phyloP scores from a whole-genome alignment of 192 early-diverging fungal species.

The Thamnidium elegans region DNA sequence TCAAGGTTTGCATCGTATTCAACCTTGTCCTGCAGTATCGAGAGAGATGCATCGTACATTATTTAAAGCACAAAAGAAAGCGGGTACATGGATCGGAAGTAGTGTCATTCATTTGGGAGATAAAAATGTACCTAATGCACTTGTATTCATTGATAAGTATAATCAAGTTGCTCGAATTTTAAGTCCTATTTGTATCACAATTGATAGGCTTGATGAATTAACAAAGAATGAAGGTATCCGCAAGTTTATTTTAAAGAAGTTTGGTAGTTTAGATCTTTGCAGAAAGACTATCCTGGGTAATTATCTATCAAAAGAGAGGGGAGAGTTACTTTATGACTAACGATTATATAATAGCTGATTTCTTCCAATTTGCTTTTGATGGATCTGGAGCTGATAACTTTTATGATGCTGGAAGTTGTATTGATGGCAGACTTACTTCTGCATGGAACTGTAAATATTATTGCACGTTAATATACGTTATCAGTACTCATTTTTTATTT shows the following conservation, averaged over 20 bases:
- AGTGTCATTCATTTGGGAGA: slow-evolving; percentile 97
- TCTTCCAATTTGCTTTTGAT: slow-evolving; percentile 96
- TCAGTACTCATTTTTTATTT: background rate
- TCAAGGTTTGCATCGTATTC: slow-evolving; percentile 95
- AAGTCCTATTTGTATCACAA: slow-evolving; percentile 75
- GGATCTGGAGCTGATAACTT: slow-evolving; percentile 92
- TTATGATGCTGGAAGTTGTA: slow-evolving; percentile 90
- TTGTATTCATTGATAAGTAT: slow-evolving; percentile 98
- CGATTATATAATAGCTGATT: slow-evolving; percentile 52
- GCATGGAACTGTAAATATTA: slow-evolving; percentile 74
- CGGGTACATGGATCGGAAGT: slow-evolving; percentile 90
- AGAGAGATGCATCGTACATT: slow-evolving; percentile 87
- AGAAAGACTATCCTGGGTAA: slow-evolving; percentile 60
- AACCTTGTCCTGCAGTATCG: slow-evolving; percentile 80
- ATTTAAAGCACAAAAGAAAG: slow-evolving; percentile 78
- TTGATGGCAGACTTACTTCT: slow-evolving; percentile 92
- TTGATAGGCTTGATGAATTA: slow-evolving; percentile 70
- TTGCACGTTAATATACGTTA: background rate
- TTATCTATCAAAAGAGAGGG: background rate
- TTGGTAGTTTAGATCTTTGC: slow-evolving; percentile 60
- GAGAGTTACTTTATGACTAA: slow-evolving; percentile 29
- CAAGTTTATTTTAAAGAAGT: slow-evolving; percentile 67
- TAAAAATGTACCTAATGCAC: slow-evolving; percentile 96
- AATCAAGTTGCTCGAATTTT: slow-evolving; percentile 97
- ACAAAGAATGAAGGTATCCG: slow-evolving; percentile 55